Evolutionary conservation across 2,329 filamentous ascomycete genomes (phyloP).

Genomic region (Phyllosticta ampelicida): DNA sequence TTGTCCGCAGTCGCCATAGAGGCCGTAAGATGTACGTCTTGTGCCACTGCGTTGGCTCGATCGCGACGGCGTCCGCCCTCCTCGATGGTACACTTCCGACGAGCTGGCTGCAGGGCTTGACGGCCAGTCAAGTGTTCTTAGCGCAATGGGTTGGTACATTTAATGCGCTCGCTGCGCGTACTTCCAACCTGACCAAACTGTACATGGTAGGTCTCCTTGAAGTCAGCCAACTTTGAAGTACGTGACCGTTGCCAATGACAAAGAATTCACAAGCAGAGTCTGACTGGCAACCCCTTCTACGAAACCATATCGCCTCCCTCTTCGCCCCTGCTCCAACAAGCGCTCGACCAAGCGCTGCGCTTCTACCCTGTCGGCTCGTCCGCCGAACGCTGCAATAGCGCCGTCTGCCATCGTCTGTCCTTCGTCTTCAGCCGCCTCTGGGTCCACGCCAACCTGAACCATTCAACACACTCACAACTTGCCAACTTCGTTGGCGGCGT

Average conservation of each 20-base stretch:
- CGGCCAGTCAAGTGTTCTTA: slow-evolving; percentile 52
- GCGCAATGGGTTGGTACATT: slow-evolving; percentile 47
- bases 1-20: slow-evolving; percentile 34
- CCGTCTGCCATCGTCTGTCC: slow-evolving; percentile 49
- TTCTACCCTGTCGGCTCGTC: slow-evolving; percentile 43
- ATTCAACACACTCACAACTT: slow-evolving; percentile 52
- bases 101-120: slow-evolving; percentile 47
- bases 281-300: slow-evolving; percentile 10
- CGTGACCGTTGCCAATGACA: not conserved
- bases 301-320: not conserved
- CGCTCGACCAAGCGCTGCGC: slow-evolving; percentile 38
- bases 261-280: not conserved
- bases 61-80: slow-evolving; percentile 48
- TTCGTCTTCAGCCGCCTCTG: slow-evolving; percentile 51
- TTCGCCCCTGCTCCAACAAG: slow-evolving; percentile 30
- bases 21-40: slow-evolving; percentile 43
- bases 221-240: not conserved
- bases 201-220: not conserved
- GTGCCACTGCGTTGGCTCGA: slow-evolving; percentile 53
- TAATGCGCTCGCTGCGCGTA: slow-evolving; percentile 44
- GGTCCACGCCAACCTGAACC: slow-evolving; percentile 55
- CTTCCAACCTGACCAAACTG: slow-evolving; percentile 3
- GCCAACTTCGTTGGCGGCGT: slow-evolving; percentile 53
- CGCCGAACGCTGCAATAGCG: slow-evolving; percentile 50
- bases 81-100: slow-evolving; percentile 50